Evolutionary conservation across 2,329 filamentous ascomycete species (phyloP), one percentile per base, ranked within the genome.

Genomic region (Fusarium sambucinum): DNA sequence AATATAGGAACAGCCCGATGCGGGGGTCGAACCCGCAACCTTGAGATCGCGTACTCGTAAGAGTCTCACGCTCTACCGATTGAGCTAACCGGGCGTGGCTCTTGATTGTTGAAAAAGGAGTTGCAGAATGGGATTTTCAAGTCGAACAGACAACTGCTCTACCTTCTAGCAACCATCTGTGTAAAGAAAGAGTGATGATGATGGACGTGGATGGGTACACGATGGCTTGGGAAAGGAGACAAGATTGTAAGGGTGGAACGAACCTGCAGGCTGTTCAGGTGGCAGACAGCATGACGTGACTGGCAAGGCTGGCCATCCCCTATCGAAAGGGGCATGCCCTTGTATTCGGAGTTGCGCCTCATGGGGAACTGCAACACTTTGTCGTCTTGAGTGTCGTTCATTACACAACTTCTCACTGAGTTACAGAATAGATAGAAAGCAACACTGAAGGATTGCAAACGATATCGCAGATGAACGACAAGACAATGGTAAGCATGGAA

Each of bases 21-120:
- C 76, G 77, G 77, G 77, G 78, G 77, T 84, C 82, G 82, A 85
- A 86, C 85, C 82, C 82, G 80, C 82, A 85, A 80, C 82, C 83
- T 85, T 84, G 81, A 85, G 83, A 63, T 47, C 62, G 73, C 50
- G 68, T 64, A 69, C 71, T 72, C 66, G 17, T 85, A 85, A 85
- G 86, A 89, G 87, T 89, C 87, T 88, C 83, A 88, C 86, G 86
- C 86, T 89, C 86, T 89, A 88, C 73, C 71, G 68, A 76, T 75
- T 75, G 70, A 76, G 70, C 72, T 75, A 23, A 52, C 38, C 33
- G 33, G 45, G 33, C 40, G 35, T 64, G 53, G 35, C 41, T 64
- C 41, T 47, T 30, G 32, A 47, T 69, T 69, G 44, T 50, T 50
- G 47, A 50, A 21, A 29, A 17, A 16, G 0, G 6, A 9, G 23